These are phyloP conservation scores for Colletotrichum neosansevieriae DNA, from an alignment of 2,329 filamentous ascomycete species.

Conservation along the genomic window DNA sequence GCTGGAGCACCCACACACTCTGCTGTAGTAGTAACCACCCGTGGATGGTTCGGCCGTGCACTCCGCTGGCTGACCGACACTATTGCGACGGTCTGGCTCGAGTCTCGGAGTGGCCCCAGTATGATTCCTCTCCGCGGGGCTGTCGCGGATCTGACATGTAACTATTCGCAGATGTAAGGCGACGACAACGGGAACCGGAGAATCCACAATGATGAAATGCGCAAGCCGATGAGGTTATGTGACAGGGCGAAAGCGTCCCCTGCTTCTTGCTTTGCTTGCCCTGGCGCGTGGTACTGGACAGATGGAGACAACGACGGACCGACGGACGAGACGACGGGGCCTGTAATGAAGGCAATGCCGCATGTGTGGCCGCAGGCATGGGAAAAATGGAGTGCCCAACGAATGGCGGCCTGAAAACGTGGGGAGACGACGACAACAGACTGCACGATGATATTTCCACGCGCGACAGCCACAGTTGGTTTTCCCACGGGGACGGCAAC, in stretches of 20 bases:
- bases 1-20: conserved; percentile 14
- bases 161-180: conserved; percentile 35
- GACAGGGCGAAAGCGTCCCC: conserved; percentile 10
- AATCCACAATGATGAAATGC: conserved; percentile 38
- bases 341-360: not conserved
- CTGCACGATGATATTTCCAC: conserved; percentile 26
- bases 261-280: conserved; percentile 2
- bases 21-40: conserved; percentile 37
- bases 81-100: conserved; percentile 11
- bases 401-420: conserved; percentile 11
- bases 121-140: conserved; percentile 10
- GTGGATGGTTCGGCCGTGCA: conserved; percentile 34
- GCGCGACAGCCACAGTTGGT: conserved; percentile 33
- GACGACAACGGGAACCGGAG: conserved; percentile 6
- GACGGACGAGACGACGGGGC: not conserved
- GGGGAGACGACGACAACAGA: conserved; percentile 19
- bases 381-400: conserved; percentile 2
- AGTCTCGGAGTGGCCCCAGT: conserved; percentile 13
- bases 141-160: conserved; percentile 28
- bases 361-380: conserved; percentile 21
- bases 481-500: conserved; percentile 21
- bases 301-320: conserved; percentile 16
- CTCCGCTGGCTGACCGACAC: conserved; percentile 37
- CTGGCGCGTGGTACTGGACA: not conserved
- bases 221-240: conserved; percentile 33